phyloP scores from a whole-genome alignment of 2,329 filamentous ascomycete genomes.

The Colletotrichum ledebouriae region DNA sequence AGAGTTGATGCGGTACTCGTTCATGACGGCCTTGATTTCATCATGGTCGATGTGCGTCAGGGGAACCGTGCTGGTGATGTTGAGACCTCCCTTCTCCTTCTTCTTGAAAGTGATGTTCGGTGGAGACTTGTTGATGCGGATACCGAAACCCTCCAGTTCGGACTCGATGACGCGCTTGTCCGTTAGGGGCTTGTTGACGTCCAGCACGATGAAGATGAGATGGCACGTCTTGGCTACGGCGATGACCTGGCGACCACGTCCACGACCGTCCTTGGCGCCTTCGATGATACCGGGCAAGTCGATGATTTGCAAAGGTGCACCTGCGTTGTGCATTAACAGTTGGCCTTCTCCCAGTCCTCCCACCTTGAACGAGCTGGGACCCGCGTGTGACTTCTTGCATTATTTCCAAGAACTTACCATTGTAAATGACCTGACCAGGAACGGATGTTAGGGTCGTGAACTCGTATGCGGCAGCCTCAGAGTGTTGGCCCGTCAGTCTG shows the following conservation, averaged over 20 bases:
- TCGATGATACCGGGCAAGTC: slow-evolving; percentile 99
- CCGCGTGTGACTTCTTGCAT: no score
- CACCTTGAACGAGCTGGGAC: no score
- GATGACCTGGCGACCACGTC: slow-evolving; percentile 97
- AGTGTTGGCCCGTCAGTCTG: slow-evolving; percentile 93
- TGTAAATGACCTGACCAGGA: slow-evolving; percentile 95
- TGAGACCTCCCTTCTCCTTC: slow-evolving; percentile 98
- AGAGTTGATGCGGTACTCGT: slow-evolving; percentile 95
- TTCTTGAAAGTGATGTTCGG: slow-evolving; percentile 99
- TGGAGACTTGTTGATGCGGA: slow-evolving; percentile 95
- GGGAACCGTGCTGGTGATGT: slow-evolving; percentile 94
- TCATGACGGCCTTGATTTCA: slow-evolving; percentile 98
- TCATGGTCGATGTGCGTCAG: slow-evolving; percentile 93
- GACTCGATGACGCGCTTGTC: slow-evolving; percentile 97
- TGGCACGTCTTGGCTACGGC: slow-evolving; percentile 99
- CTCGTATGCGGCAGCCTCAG: slow-evolving; percentile 96
- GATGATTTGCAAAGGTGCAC: slow-evolving; percentile 97
- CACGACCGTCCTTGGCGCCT: slow-evolving; percentile 97
- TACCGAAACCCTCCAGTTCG: slow-evolving; percentile 96
- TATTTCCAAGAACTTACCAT: slow-evolving; percentile 65
- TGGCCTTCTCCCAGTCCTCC: no score
- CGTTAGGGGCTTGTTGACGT: slow-evolving; percentile 97
- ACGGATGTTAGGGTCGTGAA: slow-evolving; percentile 99
- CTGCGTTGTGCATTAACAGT: slow-evolving; percentile 48
- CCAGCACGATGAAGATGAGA: slow-evolving; percentile 97